Evolutionary conservation across 805 yeast genomes (phyloP), one percentile per base, ranked within the genome.

Genomic region (Candida peoriensis): DNA sequence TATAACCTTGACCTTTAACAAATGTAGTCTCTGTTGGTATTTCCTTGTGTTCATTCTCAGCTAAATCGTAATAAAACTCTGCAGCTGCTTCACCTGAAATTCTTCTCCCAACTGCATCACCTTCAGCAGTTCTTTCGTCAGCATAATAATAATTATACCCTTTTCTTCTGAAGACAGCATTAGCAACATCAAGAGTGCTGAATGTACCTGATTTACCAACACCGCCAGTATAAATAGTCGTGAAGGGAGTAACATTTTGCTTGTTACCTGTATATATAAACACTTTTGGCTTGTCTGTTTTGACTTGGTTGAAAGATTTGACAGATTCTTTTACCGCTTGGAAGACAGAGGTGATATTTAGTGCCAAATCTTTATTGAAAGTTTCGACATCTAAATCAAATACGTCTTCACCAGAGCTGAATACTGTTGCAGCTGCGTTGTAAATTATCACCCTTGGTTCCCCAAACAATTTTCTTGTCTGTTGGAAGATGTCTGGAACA

Each of bases 1-100:
- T 14, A 13, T 34, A 34, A 17, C 37, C 37, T 24, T 29, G 17
- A 5, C 33, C 33, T 8, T 15, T 10, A n/a, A 34, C 33, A 29
- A 34, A 34, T 4, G 37, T 34, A 7, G 37, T 30, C 14, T 24
- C 30, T 11, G 29, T 33, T 3, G 37, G 37, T n/a, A 34, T 34
- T 8, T 24, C 30, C 5, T 24, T 20, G 14, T 34, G 15, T 12
- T 24, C 29, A 8, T 25, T 29, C 22, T 34, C 37, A 14, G 37
- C 28, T 15, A 34, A 21, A 6, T 34, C 37, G 16, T 22, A 34
- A n/a, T 34, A 34, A 16, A 34, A 34, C 11, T 34, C 33, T 15
- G 33, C 24, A 20, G 30, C 32, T 24, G 24, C 37, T 9, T 20
- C 26, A 29, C 30, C 30, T 15, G 25, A 12, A 20, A 22, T 26